phyloP scores from a whole-genome alignment of 805 yeast genomes.

The Vanderwaltozyma yarrowii region DNA sequence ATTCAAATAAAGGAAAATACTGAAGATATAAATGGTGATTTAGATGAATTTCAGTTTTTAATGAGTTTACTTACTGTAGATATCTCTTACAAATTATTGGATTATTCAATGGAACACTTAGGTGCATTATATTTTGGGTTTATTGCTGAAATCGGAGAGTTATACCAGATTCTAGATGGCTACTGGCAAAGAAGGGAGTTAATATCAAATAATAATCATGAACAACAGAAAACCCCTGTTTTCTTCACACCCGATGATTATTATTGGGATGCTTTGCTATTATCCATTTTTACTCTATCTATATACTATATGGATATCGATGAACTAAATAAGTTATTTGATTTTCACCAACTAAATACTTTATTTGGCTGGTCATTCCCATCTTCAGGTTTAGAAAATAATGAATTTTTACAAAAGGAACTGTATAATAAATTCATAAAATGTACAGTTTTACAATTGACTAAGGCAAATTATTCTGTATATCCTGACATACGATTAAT shows the following conservation, averaged over 20 bases:
- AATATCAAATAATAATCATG: background rate
- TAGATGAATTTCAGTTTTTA: slow-evolving; percentile 10
- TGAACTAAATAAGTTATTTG: slow-evolving; percentile 3
- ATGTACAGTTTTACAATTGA: slow-evolving; percentile 11
- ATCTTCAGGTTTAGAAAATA: too few relatives aligned
- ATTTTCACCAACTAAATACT: background rate
- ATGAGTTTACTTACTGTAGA: slow-evolving; percentile 10
- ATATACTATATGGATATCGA: slow-evolving; percentile 21
- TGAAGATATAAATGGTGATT: slow-evolving; percentile 2
- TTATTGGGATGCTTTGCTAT: slow-evolving; percentile 21
- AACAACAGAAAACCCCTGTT: too few relatives aligned
- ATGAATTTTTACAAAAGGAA: background rate
- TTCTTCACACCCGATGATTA: slow-evolving; percentile 15
- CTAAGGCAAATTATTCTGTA: slow-evolving; percentile 12
- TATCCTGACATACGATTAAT: slow-evolving; percentile 22
- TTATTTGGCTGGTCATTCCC: background rate
- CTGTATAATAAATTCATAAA: background rate
- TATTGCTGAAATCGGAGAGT: slow-evolving; percentile 24
- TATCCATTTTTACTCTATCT: slow-evolving; percentile 22
- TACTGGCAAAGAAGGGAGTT: slow-evolving; percentile 13
- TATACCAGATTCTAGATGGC: slow-evolving; percentile 16
- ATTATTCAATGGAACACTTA: slow-evolving; percentile 23
- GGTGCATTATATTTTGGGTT: slow-evolving; percentile 26
- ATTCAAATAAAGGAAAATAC: slow-evolving; percentile 3
- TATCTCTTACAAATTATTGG: slow-evolving; percentile 17